phyloP scores from a whole-genome alignment of 768 basidiomycete genomes.

The Lenzites betulinus region DNA sequence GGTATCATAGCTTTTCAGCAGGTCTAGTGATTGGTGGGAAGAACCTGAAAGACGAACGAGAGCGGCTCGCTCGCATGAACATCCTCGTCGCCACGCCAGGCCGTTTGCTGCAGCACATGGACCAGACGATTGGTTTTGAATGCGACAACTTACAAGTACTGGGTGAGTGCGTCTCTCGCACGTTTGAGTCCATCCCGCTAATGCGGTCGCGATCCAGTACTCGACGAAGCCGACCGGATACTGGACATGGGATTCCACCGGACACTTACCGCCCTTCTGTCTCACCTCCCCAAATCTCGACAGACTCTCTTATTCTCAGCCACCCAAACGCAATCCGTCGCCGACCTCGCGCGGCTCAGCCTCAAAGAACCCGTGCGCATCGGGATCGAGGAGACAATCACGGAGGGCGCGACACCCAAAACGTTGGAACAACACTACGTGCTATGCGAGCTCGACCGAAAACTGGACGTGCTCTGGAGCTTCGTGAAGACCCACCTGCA shows the following conservation, averaged over 20 bases:
- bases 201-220: conserved; percentile 48
- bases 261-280: conserved; percentile 87
- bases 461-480: conserved; percentile 89
- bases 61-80: conserved; percentile 90
- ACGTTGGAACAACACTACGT: conserved; percentile 89
- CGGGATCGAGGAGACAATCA: conserved; percentile 56
- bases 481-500: conserved; percentile 95
- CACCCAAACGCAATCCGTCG: conserved; percentile 89
- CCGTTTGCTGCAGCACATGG: conserved; percentile 94
- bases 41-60: conserved; percentile 89
- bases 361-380: conserved; percentile 80
- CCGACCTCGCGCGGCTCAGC: conserved; percentile 87
- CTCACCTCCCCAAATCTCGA: conserved; percentile 85
- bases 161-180: conserved; percentile 48
- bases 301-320: conserved; percentile 98
- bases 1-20: conserved; percentile 89
- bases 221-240: conserved; percentile 96
- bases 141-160: conserved; percentile 88
- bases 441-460: conserved; percentile 79
- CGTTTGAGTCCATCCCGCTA: neutral
- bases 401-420: conserved; percentile 62
- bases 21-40: conserved; percentile 97
- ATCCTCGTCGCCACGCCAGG: conserved; percentile 98
- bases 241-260: conserved; percentile 95
- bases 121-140: conserved; percentile 95